Conservation (phyloP, 148 eudicot genomes). For the Silene conica region DNA sequence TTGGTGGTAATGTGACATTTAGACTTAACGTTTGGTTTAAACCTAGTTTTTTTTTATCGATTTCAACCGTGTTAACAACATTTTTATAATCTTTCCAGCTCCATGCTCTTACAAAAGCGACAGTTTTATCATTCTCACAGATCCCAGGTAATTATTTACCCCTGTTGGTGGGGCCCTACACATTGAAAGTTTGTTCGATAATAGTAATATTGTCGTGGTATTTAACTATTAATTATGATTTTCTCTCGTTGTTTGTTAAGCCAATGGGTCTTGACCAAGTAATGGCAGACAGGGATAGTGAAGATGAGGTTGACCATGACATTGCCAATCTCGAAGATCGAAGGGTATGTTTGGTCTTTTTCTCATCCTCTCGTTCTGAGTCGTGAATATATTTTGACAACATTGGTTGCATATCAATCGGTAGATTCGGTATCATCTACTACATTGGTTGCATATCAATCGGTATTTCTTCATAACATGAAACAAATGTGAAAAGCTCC, state of each 20-base stretch:
- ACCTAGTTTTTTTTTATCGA: slow-evolving; percentile 12
- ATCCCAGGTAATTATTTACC: slow-evolving; percentile 63
- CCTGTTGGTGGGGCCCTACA: not conserved
- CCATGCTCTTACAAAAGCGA: slow-evolving; percentile 73
- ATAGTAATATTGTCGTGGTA: not conserved
- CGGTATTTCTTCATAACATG: not conserved
- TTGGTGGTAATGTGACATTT: no score
- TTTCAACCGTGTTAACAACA: not conserved
- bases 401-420: no score
- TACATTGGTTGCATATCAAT: no score
- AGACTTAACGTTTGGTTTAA: no score
- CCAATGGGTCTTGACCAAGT: slow-evolving; percentile 92
- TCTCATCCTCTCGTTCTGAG: slow-evolving; percentile 8
- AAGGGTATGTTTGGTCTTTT: slow-evolving; percentile 56
- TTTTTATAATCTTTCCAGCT: slow-evolving; percentile 37
- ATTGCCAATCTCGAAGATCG: slow-evolving; percentile 85
- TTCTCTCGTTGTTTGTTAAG: slow-evolving; percentile 34
- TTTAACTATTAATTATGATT: slow-evolving; percentile 8
- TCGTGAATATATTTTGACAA: not conserved
- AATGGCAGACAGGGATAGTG: slow-evolving; percentile 87
- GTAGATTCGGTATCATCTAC: no score
- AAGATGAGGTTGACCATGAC: slow-evolving; percentile 92
- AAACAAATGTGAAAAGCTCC: not conserved
- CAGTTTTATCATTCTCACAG: slow-evolving; percentile 96
- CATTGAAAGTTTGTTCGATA: not conserved